Evolutionary conservation across 2,329 filamentous ascomycete species (phyloP).

Genomic region (Chalara sp.): DNA sequence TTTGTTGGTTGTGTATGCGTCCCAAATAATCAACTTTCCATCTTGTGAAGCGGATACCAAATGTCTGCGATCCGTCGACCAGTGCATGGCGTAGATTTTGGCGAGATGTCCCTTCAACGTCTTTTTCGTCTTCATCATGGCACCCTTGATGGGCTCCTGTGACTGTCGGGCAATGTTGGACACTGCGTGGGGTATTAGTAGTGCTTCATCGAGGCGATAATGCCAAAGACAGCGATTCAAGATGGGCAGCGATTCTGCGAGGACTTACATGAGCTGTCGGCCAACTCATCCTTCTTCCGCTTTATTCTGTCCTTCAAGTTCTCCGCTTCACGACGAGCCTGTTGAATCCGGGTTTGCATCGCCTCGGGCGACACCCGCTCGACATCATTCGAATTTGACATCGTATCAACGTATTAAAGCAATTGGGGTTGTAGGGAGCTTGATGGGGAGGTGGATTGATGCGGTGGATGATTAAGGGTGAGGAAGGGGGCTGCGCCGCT

Average conservation of each 20-base stretch:
- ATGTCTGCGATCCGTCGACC: slow-evolving; percentile 96
- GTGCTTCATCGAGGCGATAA: no score
- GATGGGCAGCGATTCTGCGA: neutral
- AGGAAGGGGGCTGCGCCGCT: no score
- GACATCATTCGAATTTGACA: slow-evolving; percentile 38
- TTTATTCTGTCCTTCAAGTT: slow-evolving; percentile 98
- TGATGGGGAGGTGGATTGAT: no score
- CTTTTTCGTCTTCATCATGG: slow-evolving; percentile 93
- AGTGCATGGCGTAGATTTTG: slow-evolving; percentile 99
- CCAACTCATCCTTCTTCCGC: slow-evolving; percentile 99
- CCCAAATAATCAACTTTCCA: slow-evolving; percentile 99
- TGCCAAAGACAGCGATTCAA: no score
- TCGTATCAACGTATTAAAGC: slow-evolving; percentile 13
- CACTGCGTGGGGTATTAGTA: slow-evolving; percentile 45
- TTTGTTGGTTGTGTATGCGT: slow-evolving; percentile 99
- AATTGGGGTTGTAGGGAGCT: neutral
- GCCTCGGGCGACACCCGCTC: slow-evolving; percentile 54
- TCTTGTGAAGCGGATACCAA: slow-evolving; percentile 97
- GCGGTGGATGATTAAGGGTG: no score
- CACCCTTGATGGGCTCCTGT: slow-evolving; percentile 84
- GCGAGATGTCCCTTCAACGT: slow-evolving; percentile 96
- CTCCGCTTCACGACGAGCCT: slow-evolving; percentile 94
- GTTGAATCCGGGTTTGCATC: slow-evolving; percentile 90
- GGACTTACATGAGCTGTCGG: slow-evolving; percentile 89
- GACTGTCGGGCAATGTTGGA: slow-evolving; percentile 88